phyloP scores from a whole-genome alignment of 2,329 filamentous ascomycete species.

The Exophiala dermatitidis region DNA sequence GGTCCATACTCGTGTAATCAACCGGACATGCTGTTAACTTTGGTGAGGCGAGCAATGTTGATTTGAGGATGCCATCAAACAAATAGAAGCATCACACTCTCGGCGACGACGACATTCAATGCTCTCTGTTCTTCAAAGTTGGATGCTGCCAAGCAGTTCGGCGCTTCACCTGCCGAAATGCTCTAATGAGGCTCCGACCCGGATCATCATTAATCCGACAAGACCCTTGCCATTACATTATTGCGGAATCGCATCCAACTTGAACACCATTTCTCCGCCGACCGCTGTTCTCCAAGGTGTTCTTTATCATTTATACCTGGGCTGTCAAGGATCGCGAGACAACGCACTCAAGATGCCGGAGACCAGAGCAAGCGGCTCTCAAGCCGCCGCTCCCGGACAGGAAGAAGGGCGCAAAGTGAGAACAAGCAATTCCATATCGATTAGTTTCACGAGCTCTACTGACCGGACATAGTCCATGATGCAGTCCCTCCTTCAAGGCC shows the following conservation, averaged over 20 bases:
- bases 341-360: slow-evolving; percentile 19
- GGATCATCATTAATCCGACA: too few relatives aligned
- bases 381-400: slow-evolving; percentile 7
- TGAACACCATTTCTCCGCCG: not conserved
- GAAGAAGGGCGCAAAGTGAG: slow-evolving; percentile 19
- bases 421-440: not conserved
- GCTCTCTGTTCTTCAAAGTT: too few relatives aligned
- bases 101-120: too few relatives aligned
- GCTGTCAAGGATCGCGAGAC: not conserved
- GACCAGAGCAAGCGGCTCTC: slow-evolving; percentile 12
- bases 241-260: too few relatives aligned
- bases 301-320: not conserved
- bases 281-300: not conserved
- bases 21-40: not conserved
- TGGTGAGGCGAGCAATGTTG: too few relatives aligned
- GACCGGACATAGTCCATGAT: slow-evolving; percentile 34
- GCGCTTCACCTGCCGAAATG: too few relatives aligned
- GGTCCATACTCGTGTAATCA: not conserved
- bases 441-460: not conserved
- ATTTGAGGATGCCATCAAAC: too few relatives aligned
- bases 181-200: too few relatives aligned
- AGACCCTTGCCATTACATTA: too few relatives aligned
- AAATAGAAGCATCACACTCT: too few relatives aligned
- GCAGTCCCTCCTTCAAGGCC: slow-evolving; percentile 45
- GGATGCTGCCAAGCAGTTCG: too few relatives aligned